Conservation (phyloP, 2,329 filamentous ascomycete species). For the Cercospora zeae-maydis region DNA sequence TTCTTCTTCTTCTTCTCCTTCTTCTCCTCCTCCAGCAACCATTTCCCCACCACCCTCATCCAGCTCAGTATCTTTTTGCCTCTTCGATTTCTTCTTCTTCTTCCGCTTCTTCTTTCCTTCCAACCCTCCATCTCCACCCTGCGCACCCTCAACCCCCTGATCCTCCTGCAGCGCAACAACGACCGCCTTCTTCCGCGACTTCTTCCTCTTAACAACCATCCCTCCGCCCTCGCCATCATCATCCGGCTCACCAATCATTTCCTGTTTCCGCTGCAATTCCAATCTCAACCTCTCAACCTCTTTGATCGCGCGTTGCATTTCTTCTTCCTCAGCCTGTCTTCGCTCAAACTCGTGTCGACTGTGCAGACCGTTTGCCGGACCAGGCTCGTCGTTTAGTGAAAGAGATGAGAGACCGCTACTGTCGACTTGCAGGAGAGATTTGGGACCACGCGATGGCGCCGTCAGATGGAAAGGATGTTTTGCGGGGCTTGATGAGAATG, state of each 20-base stretch:
- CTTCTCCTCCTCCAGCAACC: not conserved
- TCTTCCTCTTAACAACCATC: slow-evolving; percentile 58
- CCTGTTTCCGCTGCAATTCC: slow-evolving; percentile 82
- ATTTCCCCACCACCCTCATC: slow-evolving; percentile 10
- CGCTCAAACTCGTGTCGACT: slow-evolving; percentile 58
- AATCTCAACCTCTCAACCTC: slow-evolving; percentile 82
- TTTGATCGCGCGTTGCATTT: slow-evolving; percentile 83
- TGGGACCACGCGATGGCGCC: slow-evolving; percentile 46
- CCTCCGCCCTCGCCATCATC: slow-evolving; percentile 47
- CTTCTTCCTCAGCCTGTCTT: slow-evolving; percentile 72
- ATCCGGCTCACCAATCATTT: slow-evolving; percentile 64
- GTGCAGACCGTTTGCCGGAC: slow-evolving; percentile 14
- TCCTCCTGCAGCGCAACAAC: slow-evolving; percentile 27
- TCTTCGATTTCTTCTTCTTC: slow-evolving; percentile 15
- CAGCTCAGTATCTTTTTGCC: slow-evolving; percentile 7
- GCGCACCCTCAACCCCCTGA: slow-evolving; percentile 17
- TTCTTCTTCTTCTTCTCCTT: not conserved
- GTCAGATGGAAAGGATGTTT: slow-evolving; percentile 31
- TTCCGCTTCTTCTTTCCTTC: slow-evolving; percentile 31
- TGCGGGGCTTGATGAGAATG: slow-evolving; percentile 23
- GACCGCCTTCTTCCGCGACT: slow-evolving; percentile 48
- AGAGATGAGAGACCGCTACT: slow-evolving; percentile 75
- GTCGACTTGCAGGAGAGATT: slow-evolving; percentile 75
- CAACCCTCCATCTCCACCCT: slow-evolving; percentile 20
- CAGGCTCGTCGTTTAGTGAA: slow-evolving; percentile 56